Evolutionary conservation across 2,329 filamentous ascomycete genomes (phyloP).

Genomic region (Cordyceps cateniannulata): DNA sequence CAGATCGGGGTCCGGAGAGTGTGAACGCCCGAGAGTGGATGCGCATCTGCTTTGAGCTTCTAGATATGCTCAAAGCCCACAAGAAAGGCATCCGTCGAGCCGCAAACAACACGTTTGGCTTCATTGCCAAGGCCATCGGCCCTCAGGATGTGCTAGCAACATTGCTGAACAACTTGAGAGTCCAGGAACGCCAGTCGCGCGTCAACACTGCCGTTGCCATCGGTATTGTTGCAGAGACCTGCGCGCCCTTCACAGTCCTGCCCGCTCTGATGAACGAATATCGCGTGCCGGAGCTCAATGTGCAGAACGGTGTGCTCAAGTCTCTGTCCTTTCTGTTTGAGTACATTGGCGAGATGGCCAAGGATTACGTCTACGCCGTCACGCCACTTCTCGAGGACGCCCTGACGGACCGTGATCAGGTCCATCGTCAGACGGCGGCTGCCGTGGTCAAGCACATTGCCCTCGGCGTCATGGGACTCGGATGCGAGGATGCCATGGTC

Average conservation of each 20-base stretch:
- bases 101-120: conserved; percentile 98
- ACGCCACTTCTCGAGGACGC: conserved; percentile 94
- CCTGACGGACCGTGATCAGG: conserved; percentile 94
- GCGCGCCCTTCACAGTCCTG: conserved; percentile 96
- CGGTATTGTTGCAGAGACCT: conserved; percentile 96
- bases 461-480: conserved; percentile 91
- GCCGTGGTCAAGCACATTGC: conserved; percentile 97
- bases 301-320: conserved; percentile 97
- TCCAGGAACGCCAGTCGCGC: conserved; percentile 95
- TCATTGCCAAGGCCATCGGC: conserved; percentile 98
- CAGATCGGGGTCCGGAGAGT: conserved; percentile 90
- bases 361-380: conserved; percentile 98
- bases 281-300: conserved; percentile 94
- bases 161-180: conserved; percentile 89
- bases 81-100: conserved; percentile 98
- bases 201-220: conserved; percentile 98
- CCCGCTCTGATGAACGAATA: conserved; percentile 99
- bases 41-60: conserved; percentile 97
- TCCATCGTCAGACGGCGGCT: conserved; percentile 93
- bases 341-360: conserved; percentile 99
- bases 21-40: conserved; percentile 99
- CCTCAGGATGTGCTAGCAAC: conserved; percentile 96
- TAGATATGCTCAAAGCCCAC: conserved; percentile 99
- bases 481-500: conserved; percentile 97
- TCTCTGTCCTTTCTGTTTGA: conserved; percentile 96